Conservation (phyloP, 345 rosid genomes). For the Physaria fendleri region DNA sequence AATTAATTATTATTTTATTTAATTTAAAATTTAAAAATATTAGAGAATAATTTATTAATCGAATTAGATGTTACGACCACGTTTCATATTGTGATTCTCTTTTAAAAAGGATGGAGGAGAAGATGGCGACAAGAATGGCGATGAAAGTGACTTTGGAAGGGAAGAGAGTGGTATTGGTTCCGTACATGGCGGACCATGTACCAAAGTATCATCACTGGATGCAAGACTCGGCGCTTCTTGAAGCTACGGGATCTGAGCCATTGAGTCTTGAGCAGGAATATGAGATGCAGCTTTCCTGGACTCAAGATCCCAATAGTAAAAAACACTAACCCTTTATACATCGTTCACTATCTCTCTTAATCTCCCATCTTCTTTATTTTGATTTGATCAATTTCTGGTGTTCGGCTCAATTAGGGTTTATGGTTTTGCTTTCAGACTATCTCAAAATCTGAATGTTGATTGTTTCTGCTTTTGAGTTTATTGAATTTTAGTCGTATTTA, state of each 20-base stretch:
- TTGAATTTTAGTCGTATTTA: not conserved
- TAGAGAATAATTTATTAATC: too few relatives aligned
- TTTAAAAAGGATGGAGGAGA: not conserved
- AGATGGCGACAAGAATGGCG: constrained; percentile 9
- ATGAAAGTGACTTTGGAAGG: constrained; percentile 70
- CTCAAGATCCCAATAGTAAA: constrained; percentile 78
- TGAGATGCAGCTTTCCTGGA: constrained; percentile 83
- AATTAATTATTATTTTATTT: too few relatives aligned
- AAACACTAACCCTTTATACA: not conserved
- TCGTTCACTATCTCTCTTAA: not conserved
- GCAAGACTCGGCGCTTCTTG: constrained; percentile 77
- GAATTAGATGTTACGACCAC: too few relatives aligned
- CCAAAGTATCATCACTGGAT: constrained; percentile 84
- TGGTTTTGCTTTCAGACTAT: not conserved
- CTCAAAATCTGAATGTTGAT: not conserved
- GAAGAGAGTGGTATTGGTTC: constrained; percentile 64
- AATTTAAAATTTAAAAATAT: too few relatives aligned
- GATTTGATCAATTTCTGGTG: not conserved
- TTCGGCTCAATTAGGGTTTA: constrained; percentile 3
- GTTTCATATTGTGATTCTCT: not conserved
- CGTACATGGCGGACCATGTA: constrained; percentile 78
- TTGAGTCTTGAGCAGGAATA: constrained; percentile 77
- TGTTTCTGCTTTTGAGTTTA: not conserved
- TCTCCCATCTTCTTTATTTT: not conserved
- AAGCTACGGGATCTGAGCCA: constrained; percentile 87